Conservation (phyloP, 148 eudicot genomes). For the Nepenthes gracilis region DNA sequence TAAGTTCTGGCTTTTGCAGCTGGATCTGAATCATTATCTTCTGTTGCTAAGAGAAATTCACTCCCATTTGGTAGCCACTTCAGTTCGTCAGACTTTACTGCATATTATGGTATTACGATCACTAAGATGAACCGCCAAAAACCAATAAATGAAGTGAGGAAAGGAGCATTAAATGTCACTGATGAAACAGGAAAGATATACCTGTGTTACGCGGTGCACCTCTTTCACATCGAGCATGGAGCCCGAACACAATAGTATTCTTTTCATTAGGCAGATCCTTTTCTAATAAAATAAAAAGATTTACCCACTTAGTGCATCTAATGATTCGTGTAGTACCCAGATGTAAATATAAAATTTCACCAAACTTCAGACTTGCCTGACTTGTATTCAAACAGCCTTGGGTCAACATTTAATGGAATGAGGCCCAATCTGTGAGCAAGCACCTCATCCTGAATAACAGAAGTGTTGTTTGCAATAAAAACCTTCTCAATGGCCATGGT, state of each 20-base stretch:
- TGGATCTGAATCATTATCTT: conserved; percentile 23
- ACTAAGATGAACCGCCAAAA: conserved; percentile 4
- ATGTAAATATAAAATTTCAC: background rate
- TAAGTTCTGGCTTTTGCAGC: conserved; percentile 61
- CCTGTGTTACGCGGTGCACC: conserved; percentile 53
- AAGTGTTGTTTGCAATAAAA: conserved; percentile 70
- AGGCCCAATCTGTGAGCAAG: conserved; percentile 95
- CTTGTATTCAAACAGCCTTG: conserved; percentile 72
- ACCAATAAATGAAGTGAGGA: conserved; percentile 1
- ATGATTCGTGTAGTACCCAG: conserved; percentile 1
- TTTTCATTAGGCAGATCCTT: conserved; percentile 88
- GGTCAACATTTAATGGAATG: conserved; percentile 81
- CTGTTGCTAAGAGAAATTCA: conserved; percentile 40
- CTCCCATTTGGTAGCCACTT: conserved; percentile 84
- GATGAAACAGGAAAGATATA: conserved; percentile 11
- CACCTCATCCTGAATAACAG: conserved; percentile 88
- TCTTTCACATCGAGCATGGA: conserved; percentile 48
- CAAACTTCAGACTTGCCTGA: conserved; percentile 41
- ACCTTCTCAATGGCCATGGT: conserved; percentile 99
- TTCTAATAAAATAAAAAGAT: conserved; percentile 26
- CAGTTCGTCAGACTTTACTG: conserved; percentile 67
- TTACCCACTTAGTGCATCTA: background rate
- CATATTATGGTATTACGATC: conserved; percentile 1
- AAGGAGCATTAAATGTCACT: background rate
- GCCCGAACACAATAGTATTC: conserved; percentile 89